Evolutionary conservation across 306 rosid species (phyloP).

Genomic region (Alnus rubra): DNA sequence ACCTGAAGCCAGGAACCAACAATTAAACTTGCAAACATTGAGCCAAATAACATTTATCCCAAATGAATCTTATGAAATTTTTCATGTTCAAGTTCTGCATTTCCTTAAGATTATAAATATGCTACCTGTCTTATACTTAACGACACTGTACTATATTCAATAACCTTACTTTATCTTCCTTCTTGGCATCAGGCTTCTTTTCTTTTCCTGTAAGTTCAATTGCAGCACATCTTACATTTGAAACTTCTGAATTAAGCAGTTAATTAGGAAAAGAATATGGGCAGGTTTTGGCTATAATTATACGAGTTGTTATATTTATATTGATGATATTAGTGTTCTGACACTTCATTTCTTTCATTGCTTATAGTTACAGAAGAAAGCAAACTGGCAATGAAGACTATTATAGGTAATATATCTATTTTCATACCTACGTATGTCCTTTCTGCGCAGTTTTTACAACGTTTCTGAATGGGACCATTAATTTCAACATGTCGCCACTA

Average conservation of each 20-base stretch:
- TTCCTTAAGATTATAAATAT: not conserved
- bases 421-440: not conserved
- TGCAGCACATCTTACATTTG: not conserved
- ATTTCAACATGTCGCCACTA: conserved; percentile 11
- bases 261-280: not conserved
- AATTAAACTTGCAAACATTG: too few relatives aligned
- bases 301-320: not conserved
- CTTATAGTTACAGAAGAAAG: rapidly evolving
- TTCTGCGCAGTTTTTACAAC: not conserved
- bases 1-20: too few relatives aligned
- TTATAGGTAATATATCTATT: not conserved
- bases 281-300: not conserved
- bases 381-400: rapidly evolving
- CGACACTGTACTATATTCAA: not conserved
- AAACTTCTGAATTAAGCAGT: not conserved
- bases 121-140: not conserved
- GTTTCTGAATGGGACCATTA: not conserved
- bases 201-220: not conserved
- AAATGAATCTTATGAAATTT: too few relatives aligned
- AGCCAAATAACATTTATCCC: too few relatives aligned
- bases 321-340: not conserved
- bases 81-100: not conserved
- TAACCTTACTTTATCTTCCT: not conserved
- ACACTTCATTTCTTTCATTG: not conserved
- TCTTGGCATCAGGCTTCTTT: not conserved